Conservation (phyloP, 768 basidiomycete genomes). For the Termitomyces sp. region DNA sequence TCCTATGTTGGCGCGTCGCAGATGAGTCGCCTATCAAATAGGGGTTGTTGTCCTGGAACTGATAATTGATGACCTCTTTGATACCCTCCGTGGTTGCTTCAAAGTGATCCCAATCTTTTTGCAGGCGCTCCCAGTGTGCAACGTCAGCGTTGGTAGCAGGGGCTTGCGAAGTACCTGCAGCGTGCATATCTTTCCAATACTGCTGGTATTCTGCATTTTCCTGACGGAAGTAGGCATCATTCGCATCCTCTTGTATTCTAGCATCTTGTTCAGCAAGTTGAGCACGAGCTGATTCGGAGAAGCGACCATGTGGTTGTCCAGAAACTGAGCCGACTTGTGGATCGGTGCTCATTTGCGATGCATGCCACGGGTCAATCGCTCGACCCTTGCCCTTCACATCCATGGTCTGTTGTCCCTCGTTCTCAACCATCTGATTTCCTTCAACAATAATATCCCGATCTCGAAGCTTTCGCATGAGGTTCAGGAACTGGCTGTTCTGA, state of each 20-base stretch:
- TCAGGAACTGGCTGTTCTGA: slow-evolving; percentile 77
- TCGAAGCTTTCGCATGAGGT: slow-evolving; percentile 78
- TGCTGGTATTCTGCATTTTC: slow-evolving; percentile 66
- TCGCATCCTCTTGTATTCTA: slow-evolving; percentile 30
- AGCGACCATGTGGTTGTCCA: slow-evolving; percentile 1
- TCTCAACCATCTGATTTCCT: slow-evolving; percentile 71
- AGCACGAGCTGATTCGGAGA: slow-evolving; percentile 5
- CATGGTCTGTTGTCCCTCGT: slow-evolving; percentile 25
- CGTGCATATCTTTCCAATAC: slow-evolving; percentile 35
- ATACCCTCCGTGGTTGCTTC: slow-evolving; percentile 71
- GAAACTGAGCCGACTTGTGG: slow-evolving; percentile 10
- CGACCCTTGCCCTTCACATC: slow-evolving; percentile 72
- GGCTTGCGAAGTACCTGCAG: slow-evolving; percentile 11
- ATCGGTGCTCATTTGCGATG: slow-evolving; percentile 4
- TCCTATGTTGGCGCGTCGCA: slow-evolving; percentile 42
- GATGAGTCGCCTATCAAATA: slow-evolving; percentile 63
- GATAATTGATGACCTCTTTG: slow-evolving; percentile 50
- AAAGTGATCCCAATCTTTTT: slow-evolving; percentile 76
- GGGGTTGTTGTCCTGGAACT: slow-evolving; percentile 75
- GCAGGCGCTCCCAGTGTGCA: slow-evolving; percentile 58
- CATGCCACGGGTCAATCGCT: slow-evolving; percentile 26
- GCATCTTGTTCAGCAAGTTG: not conserved
- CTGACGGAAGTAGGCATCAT: slow-evolving; percentile 65
- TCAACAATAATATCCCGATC: slow-evolving; percentile 77
- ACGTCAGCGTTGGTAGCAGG: slow-evolving; percentile 21